These are phyloP conservation scores for Aspergillus udagawae DNA, from an alignment of 2,329 filamentous ascomycete genomes.

Conservation along the genomic window DNA sequence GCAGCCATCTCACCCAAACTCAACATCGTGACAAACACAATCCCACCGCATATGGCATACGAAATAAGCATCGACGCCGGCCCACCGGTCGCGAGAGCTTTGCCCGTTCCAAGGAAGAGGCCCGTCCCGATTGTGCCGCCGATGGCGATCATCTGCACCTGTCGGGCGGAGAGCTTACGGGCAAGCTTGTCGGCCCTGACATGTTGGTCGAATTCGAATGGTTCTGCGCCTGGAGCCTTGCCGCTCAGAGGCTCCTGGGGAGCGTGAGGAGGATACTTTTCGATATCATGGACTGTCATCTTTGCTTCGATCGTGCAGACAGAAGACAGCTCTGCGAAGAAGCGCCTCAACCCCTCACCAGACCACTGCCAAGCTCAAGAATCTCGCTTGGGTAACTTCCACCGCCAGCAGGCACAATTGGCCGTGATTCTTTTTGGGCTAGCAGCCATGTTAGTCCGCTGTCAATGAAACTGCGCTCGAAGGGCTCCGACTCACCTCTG, in stretches of 20 bases:
- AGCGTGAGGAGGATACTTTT: slow-evolving; percentile 16
- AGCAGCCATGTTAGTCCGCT: not conserved
- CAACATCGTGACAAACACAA: slow-evolving; percentile 58
- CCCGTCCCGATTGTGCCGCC: slow-evolving; percentile 50
- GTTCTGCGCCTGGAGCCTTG: slow-evolving; percentile 12
- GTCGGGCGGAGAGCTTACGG: slow-evolving; percentile 56
- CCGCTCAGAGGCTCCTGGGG: slow-evolving; percentile 1
- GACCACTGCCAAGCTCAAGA: not conserved
- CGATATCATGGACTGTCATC: slow-evolving; percentile 21
- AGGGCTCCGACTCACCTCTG: not conserved
- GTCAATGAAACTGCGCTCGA: not conserved
- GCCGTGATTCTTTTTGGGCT: not conserved
- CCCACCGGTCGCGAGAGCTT: slow-evolving; percentile 56
- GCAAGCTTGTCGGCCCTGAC: slow-evolving; percentile 47
- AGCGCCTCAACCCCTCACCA: not conserved
- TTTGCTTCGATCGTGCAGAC: not conserved
- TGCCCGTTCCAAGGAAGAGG: slow-evolving; percentile 60
- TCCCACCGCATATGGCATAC: slow-evolving; percentile 54
- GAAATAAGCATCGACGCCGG: slow-evolving; percentile 57
- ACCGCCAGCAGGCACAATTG: not conserved
- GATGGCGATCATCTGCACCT: slow-evolving; percentile 64
- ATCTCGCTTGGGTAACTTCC: not conserved
- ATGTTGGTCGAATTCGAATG: slow-evolving; percentile 9
- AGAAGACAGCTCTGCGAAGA: not conserved
- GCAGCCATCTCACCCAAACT: slow-evolving; percentile 59